A percentile compares a stretch with the other conserved stretches of the same genome.
Evolutionary conservation across 192 early-diverging fungal species (phyloP).

Genomic region (Diversispora eburnea): DNA sequence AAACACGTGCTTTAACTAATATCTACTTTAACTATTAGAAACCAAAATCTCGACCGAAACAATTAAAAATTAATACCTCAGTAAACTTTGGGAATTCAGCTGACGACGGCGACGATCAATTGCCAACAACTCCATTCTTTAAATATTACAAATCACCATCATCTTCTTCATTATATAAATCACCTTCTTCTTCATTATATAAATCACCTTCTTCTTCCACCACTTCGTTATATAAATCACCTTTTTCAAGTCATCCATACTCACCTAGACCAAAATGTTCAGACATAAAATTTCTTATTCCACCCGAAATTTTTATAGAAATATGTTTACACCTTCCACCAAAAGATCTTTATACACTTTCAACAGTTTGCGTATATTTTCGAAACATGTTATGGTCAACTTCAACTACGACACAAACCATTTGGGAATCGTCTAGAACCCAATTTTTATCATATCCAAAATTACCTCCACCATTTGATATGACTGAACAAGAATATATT

Average conservation of each 20-base stretch:
- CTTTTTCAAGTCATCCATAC: background rate
- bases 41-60: background rate
- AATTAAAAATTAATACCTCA: background rate
- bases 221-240: background rate
- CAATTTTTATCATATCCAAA: background rate
- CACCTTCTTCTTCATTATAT: background rate
- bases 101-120: background rate
- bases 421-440: slow-evolving; percentile 1
- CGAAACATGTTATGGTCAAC: background rate
- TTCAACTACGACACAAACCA: background rate
- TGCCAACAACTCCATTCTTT: background rate
- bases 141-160: background rate
- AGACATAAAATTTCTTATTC: background rate
- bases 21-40: background rate
- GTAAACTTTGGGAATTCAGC: background rate
- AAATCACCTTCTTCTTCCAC: background rate
- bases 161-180: no score
- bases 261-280: background rate
- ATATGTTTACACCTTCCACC: slow-evolving; percentile 16
- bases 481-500: slow-evolving; percentile 13
- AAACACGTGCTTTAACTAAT: background rate
- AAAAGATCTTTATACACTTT: background rate
- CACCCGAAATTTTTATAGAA: slow-evolving; percentile 1
- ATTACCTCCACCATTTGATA: slow-evolving; percentile 9
- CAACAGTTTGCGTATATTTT: background rate